Evolutionary conservation across 495 filamentous ascomycete species (phyloP), one percentile per base, ranked within the genome.

Genomic region (Talaromyces adpressus): DNA sequence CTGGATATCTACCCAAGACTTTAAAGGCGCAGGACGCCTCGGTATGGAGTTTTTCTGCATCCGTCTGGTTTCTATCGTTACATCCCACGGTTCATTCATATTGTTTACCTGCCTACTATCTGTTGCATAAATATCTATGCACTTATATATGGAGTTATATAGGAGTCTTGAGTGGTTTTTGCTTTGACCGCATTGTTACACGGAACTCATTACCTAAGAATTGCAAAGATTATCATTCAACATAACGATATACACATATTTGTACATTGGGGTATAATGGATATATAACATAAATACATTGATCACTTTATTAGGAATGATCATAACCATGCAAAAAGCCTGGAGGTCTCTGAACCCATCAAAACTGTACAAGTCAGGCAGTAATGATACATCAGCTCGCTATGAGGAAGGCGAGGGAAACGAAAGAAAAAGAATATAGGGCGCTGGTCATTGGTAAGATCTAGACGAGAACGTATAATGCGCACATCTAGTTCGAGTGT

Each of bases 401-500:
- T 49, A 3, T 49, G n/a, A 49, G 22, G 45, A 18, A 3, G 45
- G n/a, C 18, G 18, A 49, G n/a, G 36, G 32, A 36, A 12, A 36
- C n/a, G 14, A 14, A 20, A 47, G 18, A 1, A 9, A 30, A 58
- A 18, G 16, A 25, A 7, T 20, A 54, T 4, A 2, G n/a, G 14
- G 23, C 39, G 65, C 67, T 20, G 2, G n/a, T 49, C 45, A 20
- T 49, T 49, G 45, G 8, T 20, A 18, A 20, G 18, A 20, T 20
- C n/a, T 49, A 85, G 39, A 85, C 70, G 61, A 85, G 73, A 32
- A 86, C 83, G 62, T 85, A 85, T 12, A 85, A 70, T 20, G 82
- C 77, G 67, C 83, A 85, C 69, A 85, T 84, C 82, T 84, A 68
- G 61, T 41, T 14, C 39, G 23, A 58, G 41, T 71, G 65, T 68